Base-by-base conservation (phyloP, 2,329 filamentous ascomycete species). In the Ophiostoma sp. region DNA sequence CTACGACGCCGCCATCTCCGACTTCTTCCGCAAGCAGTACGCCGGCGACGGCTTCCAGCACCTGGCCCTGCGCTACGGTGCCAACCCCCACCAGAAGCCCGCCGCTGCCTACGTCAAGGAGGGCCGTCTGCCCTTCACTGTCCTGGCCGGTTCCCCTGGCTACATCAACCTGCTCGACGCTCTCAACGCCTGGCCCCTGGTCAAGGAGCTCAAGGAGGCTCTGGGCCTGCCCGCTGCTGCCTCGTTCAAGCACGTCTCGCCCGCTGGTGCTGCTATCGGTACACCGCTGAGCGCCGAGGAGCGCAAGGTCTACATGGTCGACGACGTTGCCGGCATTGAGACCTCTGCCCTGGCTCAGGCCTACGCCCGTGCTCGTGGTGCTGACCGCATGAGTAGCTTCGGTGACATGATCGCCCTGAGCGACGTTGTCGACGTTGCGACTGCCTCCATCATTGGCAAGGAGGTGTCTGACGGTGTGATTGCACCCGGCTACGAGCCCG, bases 161-260 rank as follows among this genome's bases (percentile, higher is more conserved):
- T 99, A 98, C 84, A 96, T 99, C 86, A 99, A 99, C 86, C 88
- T 99, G 69, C 89, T 99, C 68, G 96, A 99, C 83, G 93, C 94
- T 69, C 89, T 99, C 78, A 99, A 99, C 83, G 94, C 94, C 78
- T 99, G 96, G 96, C 93, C 94, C 7, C 86, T 99, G 75, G 96
- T 99, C 73, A 97, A 97, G 87, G 96, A 99, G 85, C 89, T 99
- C 79, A 97, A 94, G 87, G 86, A 92, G 78, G 94, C 95, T 28
- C 90, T 98, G 28, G 91, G 92, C 78, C 91, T 92, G 82, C 93
- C 96, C 45, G 96, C 96, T 71, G 96, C 96, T 39, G 95, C 96
- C 76, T 97, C 94, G 82, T 99, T 99, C 91, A 99, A 98, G 90
- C 96, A 99, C 82, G 96, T 98, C 76, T 99, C 96, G 11, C 96